A percentile compares a stretch with the other conserved stretches of the same genome.
Conservation (phyloP, 108 stramenopile genomes). For the Cafeteria roenbergensis region DNA sequence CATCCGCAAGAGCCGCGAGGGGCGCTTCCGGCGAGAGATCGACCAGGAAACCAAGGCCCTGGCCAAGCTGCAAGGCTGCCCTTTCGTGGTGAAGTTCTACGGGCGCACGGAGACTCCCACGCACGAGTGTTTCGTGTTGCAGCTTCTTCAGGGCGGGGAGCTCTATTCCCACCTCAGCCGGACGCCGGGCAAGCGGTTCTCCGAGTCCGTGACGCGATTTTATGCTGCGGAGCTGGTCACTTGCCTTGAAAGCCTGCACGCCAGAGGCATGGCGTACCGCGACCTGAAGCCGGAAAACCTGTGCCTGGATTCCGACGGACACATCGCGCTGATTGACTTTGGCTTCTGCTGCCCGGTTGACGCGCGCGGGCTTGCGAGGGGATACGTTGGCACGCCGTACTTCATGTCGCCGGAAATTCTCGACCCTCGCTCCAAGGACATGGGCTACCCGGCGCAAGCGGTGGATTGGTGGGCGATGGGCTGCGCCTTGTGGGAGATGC, state of each 20-base stretch:
- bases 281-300: conserved; percentile 36
- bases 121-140: not conserved
- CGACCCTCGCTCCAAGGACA: not conserved
- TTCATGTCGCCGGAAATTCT: not conserved
- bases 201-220: not conserved
- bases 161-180: not conserved
- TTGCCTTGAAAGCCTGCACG: conserved; percentile 16
- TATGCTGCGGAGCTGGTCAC: conserved; percentile 17
- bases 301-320: conserved; percentile 7
- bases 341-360: not conserved
- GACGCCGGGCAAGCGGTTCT: not conserved
- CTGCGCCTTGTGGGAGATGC: not conserved
- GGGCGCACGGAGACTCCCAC: not conserved
- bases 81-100: not conserved
- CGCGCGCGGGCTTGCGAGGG: not conserved
- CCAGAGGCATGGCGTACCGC: conserved; percentile 20
- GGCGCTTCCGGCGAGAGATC: not conserved
- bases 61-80: not conserved
- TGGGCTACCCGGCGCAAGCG: not conserved
- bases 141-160: not conserved
- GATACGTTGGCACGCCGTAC: not conserved
- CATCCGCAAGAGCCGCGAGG: not conserved
- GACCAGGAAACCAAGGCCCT: not conserved
- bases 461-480: not conserved
- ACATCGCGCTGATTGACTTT: conserved; percentile 24